These are phyloP conservation scores for Clitoria ternatea DNA, from an alignment of 306 rosid genomes.

Conservation along the genomic window DNA sequence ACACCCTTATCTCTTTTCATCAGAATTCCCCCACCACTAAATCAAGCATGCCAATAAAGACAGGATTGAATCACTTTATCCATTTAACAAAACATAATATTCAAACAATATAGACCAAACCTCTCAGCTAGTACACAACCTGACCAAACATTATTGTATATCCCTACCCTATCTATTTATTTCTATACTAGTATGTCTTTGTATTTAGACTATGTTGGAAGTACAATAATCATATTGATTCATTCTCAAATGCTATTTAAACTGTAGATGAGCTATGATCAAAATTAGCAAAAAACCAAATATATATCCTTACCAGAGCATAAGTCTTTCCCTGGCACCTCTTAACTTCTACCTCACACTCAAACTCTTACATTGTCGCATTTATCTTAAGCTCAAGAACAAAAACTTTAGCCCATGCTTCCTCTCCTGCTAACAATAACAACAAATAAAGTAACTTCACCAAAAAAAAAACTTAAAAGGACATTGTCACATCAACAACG, in stretches of 20 bases:
- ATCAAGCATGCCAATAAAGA: neutral
- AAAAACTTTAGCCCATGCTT: no score
- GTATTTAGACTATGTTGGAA: no score
- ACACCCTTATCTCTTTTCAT: neutral
- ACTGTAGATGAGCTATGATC: constrained; percentile 79
- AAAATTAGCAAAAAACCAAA: no score
- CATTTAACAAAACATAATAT: neutral
- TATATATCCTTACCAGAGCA: no score
- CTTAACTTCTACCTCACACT: constrained; percentile 63
- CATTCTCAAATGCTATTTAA: neutral
- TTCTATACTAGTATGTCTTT: no score
- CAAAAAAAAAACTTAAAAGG: neutral
- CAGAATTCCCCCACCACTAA: neutral
- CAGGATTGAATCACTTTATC: neutral
- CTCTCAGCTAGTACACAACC: neutral
- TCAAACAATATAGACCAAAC: neutral
- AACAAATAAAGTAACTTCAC: constrained; percentile 24
- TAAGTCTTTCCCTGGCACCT: no score
- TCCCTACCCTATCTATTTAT: no score
- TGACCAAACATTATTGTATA: no score
- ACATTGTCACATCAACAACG: no score
- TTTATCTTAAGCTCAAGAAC: constrained; percentile 78
- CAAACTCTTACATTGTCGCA: constrained; percentile 66
- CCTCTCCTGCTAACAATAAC: constrained; percentile 80
- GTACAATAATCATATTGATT: no score